Evolutionary conservation across 805 yeast genomes (phyloP), one percentile per base, ranked within the genome.

Genomic region (Hanseniaspora singularis): DNA sequence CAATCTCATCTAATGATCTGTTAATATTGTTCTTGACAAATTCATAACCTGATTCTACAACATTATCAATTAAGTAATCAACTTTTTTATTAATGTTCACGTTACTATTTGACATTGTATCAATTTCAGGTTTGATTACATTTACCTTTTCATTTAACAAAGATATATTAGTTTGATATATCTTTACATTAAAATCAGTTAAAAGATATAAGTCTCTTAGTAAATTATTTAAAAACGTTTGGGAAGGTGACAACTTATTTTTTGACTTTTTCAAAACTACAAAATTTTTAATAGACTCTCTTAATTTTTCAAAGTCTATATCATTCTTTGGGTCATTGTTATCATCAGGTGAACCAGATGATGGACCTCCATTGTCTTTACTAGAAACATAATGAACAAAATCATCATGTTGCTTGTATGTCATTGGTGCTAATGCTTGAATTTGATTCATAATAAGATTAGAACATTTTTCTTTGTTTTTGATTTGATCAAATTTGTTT

Each of bases 331-430:
- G 60, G 20, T 60, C 55, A 15, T 59, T 58, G 31, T 59, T 56
- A 38, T 63, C 54, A 26, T 57, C 60, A 19, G 57, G 54, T 31
- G 55, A 58, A 36, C 53, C 58, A 44, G 62, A 61, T 30, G 53
- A 59, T 41, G 54, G 56, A 19, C 54, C 58, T 19, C 55, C 66
- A 48, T 61, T 67, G 2, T 73, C 70, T 18, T 70, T 66, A 0
- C 89, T 77, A 23, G 89, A 77, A 5, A 92, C 84, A 64, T 92
- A 92, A 61, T 94, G 98, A 7, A 92, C 94, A 65, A 92, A 87
- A 36, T 88, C 94, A n/a, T 71, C 65, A 0, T 96, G 76, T 54
- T 82, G 85, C 59, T 89, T 87, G 58, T 81, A 79, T 0, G 96
- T 85, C 53, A 85, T 95, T 1, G 97, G 98, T 0, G 95, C 81